A percentile compares a stretch with the other conserved stretches of the same genome.
These are phyloP conservation scores for Allomyces macrogynus DNA, from an alignment of 192 early-diverging fungal genomes.

Conservation along the genomic window DNA sequence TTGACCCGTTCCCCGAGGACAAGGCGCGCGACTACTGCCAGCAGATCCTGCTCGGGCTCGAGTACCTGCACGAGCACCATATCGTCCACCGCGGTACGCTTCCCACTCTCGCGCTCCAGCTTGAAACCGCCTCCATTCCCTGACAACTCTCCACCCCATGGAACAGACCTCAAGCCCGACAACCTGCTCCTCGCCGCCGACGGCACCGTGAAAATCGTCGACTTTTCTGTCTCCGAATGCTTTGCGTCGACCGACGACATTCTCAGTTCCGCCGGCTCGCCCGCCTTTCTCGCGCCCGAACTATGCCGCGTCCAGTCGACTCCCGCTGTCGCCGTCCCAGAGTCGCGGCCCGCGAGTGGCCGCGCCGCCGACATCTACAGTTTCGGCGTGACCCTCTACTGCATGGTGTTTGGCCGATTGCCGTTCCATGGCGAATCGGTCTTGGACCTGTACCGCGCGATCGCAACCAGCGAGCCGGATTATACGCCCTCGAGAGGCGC, in stretches of 20 bases:
- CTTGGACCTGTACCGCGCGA: conserved; percentile 58
- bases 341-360: conserved; percentile 5
- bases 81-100: not conserved
- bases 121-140: no score
- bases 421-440: conserved; percentile 60
- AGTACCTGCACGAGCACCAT: not conserved
- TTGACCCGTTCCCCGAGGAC: not conserved
- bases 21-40: not conserved
- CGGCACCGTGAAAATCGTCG: conserved; percentile 55
- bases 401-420: conserved; percentile 54
- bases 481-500: not conserved
- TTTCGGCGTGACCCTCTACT: conserved; percentile 68
- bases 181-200: conserved; percentile 57
- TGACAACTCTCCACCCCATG: no score
- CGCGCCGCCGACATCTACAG: conserved; percentile 76
- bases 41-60: not conserved
- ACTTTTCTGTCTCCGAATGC: conserved; percentile 61
- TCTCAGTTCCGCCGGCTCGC: no score
- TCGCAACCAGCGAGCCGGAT: conserved; percentile 29
- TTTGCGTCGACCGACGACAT: no score
- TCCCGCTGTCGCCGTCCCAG: no score
- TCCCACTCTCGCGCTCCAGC: no score
- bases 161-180: conserved; percentile 69
- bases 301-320: no score
- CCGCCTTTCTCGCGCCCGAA: no score